Conservation (phyloP, 2,329 filamentous ascomycete species). For the Monilinia fructigena region DNA sequence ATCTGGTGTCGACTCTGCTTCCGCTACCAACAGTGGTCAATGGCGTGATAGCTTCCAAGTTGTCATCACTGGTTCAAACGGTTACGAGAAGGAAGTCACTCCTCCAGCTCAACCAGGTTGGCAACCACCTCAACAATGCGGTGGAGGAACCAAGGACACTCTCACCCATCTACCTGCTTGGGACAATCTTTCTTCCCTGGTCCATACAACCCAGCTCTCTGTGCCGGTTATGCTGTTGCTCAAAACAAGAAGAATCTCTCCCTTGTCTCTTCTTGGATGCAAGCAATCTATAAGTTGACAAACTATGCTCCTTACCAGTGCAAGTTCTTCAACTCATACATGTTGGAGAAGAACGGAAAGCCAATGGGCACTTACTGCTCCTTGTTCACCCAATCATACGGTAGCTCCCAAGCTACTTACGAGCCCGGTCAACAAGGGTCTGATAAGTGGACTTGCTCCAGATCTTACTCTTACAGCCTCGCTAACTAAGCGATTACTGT, state of each 20-base stretch:
- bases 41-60: conserved; percentile 41
- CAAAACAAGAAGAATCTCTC: conserved; percentile 27
- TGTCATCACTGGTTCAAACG: conserved; percentile 46
- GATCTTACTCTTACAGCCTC: conserved; percentile 12
- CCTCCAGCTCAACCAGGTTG: conserved; percentile 27
- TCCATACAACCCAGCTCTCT: conserved; percentile 30
- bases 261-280: conserved; percentile 12
- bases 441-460: conserved; percentile 8
- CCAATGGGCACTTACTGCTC: conserved; percentile 43
- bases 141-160: conserved; percentile 24
- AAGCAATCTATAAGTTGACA: conserved; percentile 6
- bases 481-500: background rate
- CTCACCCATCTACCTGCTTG: conserved; percentile 30
- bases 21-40: conserved; percentile 41
- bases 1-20: conserved; percentile 31
- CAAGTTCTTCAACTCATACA: conserved; percentile 43
- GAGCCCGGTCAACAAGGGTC: background rate
- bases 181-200: conserved; percentile 31
- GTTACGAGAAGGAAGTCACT: conserved; percentile 36
- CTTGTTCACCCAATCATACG: conserved; percentile 38
- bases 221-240: conserved; percentile 25
- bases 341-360: conserved; percentile 42
- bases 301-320: conserved; percentile 27
- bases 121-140: conserved; percentile 26
- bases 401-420: background rate